Conservation (phyloP, 108 stramenopile species). For the Fragilaria crotonensis region DNA sequence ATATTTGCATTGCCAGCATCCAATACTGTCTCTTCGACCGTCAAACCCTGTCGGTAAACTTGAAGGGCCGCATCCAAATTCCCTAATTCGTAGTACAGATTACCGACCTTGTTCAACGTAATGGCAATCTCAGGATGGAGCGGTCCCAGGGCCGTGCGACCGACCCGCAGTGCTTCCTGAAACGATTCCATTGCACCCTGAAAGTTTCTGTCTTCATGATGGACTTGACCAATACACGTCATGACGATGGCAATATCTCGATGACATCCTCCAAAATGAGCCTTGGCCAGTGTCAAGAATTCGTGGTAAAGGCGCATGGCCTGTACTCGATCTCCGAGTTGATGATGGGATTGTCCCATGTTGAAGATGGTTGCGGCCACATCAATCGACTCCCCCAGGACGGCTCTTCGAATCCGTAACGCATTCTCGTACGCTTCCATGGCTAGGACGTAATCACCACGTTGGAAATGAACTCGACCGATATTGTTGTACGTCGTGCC, state of each 20-base stretch:
- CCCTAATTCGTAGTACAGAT: constrained; percentile 42
- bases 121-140: constrained; percentile 48
- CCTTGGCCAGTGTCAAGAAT: constrained; percentile 22
- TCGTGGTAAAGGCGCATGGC: constrained; percentile 38
- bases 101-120: constrained; percentile 51
- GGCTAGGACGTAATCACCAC: constrained; percentile 26
- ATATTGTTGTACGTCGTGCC: constrained; percentile 52
- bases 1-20: constrained; percentile 37
- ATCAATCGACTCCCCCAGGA: constrained; percentile 32
- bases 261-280: constrained; percentile 36
- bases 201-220: constrained; percentile 38
- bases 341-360: constrained; percentile 45
- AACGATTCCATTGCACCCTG: constrained; percentile 27
- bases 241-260: constrained; percentile 42
- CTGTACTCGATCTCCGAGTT: constrained; percentile 25
- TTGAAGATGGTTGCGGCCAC: constrained; percentile 57
- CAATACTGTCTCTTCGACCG: constrained; percentile 37
- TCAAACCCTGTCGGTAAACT: constrained; percentile 45
- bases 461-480: constrained; percentile 38
- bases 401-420: constrained; percentile 31
- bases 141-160: constrained; percentile 24
- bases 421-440: constrained; percentile 36
- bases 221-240: constrained; percentile 50
- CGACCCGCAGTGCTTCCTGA: constrained; percentile 30
- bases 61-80: constrained; percentile 41